Evolutionary conservation across 768 basidiomycete genomes (phyloP).

Genomic region (Botryobasidium botryosum): DNA sequence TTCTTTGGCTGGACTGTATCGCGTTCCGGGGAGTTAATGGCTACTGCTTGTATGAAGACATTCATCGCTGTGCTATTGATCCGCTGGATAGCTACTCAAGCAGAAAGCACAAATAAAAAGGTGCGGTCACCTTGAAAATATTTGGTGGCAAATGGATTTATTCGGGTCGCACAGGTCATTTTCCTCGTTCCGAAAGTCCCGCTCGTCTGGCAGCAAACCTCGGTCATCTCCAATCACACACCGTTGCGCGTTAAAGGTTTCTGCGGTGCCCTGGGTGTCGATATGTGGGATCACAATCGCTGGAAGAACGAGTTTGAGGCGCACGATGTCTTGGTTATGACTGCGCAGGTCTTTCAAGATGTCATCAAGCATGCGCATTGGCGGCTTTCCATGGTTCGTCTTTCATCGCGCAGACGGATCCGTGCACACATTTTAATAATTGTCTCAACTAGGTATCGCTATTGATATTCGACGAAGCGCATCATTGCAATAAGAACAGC

Average conservation of each 20-base stretch:
- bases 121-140: constrained; percentile 4
- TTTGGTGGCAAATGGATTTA: not conserved
- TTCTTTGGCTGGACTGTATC: not conserved
- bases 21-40: not conserved
- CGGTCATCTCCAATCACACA: constrained; percentile 27
- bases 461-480: constrained; percentile 38
- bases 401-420: constrained; percentile 1
- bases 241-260: constrained; percentile 50
- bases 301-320: constrained; percentile 34
- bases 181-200: constrained; percentile 79
- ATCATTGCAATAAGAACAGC: constrained; percentile 25
- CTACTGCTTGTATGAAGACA: constrained; percentile 36
- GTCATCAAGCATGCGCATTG: constrained; percentile 68
- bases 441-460: constrained; percentile 30
- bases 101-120: constrained; percentile 31
- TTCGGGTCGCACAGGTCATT: constrained; percentile 23
- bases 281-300: constrained; percentile 34
- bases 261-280: constrained; percentile 53
- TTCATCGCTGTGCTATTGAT: constrained; percentile 47
- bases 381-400: constrained; percentile 40
- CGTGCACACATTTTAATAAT: not conserved
- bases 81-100: constrained; percentile 48
- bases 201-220: constrained; percentile 65
- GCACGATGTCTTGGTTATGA: constrained; percentile 72
- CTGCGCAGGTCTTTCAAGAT: constrained; percentile 74